These are phyloP conservation scores for Barnettozyma botsteinii DNA, from an alignment of 805 yeast species.

Conservation along the genomic window DNA sequence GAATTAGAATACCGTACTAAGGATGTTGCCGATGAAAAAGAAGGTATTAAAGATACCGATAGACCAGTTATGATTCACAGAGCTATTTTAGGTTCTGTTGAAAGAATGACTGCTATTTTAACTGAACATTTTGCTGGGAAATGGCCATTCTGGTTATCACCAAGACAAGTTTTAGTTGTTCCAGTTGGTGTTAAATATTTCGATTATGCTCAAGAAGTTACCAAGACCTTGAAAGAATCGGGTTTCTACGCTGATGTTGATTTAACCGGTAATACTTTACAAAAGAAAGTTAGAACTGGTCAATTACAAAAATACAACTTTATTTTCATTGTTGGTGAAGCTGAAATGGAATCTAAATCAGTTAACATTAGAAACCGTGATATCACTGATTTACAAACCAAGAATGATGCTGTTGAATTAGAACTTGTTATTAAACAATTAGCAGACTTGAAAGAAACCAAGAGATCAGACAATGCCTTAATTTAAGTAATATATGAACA, in stretches of 20 bases:
- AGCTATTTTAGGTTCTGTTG: conserved; percentile 96
- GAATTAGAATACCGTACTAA: conserved; percentile 80
- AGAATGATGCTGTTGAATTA: conserved; percentile 75
- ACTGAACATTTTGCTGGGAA: conserved; percentile 98
- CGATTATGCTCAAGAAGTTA: conserved; percentile 83
- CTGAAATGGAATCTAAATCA: conserved; percentile 69
- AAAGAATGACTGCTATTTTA: conserved; percentile 97
- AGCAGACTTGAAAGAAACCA: conserved; percentile 59
- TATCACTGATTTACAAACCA: conserved; percentile 85
- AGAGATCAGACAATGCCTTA: conserved; percentile 62
- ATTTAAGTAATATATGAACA: conserved; percentile 5
- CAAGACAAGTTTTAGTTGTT: conserved; percentile 92
- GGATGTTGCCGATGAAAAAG: conserved; percentile 39
- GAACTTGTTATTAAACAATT: conserved; percentile 69
- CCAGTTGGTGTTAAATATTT: conserved; percentile 94
- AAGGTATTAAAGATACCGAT: conserved; percentile 46
- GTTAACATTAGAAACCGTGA: conserved; percentile 98
- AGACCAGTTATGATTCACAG: conserved; percentile 99
- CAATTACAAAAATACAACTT: conserved; percentile 93
- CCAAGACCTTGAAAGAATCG: conserved; percentile 57
- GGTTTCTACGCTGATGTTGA: conserved; percentile 93
- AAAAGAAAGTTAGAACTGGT: conserved; percentile 96
- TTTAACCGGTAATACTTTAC: conserved; percentile 90
- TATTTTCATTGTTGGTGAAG: conserved; percentile 95
- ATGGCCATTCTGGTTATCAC: conserved; percentile 99